phyloP scores from a whole-genome alignment of 2,329 filamentous ascomycete genomes.

The Catunica adiposa region DNA sequence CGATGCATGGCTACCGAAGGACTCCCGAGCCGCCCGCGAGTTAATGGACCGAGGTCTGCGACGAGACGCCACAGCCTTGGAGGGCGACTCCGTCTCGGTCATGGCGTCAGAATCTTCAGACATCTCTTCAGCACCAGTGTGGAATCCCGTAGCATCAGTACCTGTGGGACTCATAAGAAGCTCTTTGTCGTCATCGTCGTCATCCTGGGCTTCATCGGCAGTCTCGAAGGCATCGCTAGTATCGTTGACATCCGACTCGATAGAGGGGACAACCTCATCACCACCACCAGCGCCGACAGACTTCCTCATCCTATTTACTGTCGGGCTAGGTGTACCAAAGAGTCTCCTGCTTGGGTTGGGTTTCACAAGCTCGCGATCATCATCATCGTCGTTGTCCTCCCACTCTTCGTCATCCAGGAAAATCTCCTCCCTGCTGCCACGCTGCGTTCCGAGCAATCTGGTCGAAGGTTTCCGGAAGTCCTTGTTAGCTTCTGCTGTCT shows the following conservation, averaged over 20 bases:
- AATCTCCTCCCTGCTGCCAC: conserved; percentile 62
- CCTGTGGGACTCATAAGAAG: conserved; percentile 20
- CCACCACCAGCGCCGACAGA: background rate
- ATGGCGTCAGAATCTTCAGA: conserved; percentile 51
- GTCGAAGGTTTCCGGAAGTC: conserved; percentile 60
- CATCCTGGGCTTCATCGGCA: conserved; percentile 47
- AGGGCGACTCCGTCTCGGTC: conserved; percentile 65
- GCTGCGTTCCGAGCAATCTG: conserved; percentile 53
- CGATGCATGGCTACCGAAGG: conserved; percentile 76
- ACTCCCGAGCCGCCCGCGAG: conserved; percentile 40
- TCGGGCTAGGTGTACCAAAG: conserved; percentile 13
- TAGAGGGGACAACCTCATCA: background rate
- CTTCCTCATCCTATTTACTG: background rate
- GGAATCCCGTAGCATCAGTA: conserved; percentile 88
- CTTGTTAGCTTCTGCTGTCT: conserved; percentile 29
- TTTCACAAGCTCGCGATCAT: conserved; percentile 1
- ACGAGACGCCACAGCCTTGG: conserved; percentile 25
- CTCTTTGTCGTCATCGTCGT: background rate
- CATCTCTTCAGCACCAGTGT: conserved; percentile 72
- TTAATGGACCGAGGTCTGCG: conserved; percentile 28
- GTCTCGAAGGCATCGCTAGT: conserved; percentile 53
- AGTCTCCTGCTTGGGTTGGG: conserved; percentile 7
- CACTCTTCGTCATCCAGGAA: conserved; percentile 68
- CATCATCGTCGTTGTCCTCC: conserved; percentile 34
- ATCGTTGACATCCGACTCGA: conserved; percentile 39